phyloP scores from a whole-genome alignment of 257 asterid genomes.

The Nyctanthes arbortristis region DNA sequence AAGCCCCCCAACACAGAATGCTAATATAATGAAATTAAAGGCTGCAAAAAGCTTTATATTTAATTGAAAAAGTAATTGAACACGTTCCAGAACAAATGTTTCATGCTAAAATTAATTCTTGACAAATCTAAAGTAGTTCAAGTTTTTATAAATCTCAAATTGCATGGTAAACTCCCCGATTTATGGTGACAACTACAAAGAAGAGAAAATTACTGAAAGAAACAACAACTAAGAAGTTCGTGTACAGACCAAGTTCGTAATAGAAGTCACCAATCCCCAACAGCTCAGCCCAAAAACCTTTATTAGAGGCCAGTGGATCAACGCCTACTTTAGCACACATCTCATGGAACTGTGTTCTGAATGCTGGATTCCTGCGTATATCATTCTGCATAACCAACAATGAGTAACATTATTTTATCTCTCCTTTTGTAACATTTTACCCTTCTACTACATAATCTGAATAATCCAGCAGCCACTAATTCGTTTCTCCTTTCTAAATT shows the following conservation, averaged over 20 bases:
- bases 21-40: background rate
- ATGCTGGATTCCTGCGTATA: constrained; percentile 93
- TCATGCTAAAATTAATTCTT: background rate
- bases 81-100: background rate
- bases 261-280: constrained; percentile 97
- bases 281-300: constrained; percentile 99
- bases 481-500: background rate
- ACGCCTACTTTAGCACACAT: constrained; percentile 99
- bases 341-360: constrained; percentile 96
- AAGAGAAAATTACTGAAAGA: background rate
- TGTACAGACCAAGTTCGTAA: constrained; percentile 89
- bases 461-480: background rate
- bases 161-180: background rate
- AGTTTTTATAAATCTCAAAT: background rate
- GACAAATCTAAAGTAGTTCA: background rate
- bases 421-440: background rate
- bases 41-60: background rate
- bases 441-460: background rate
- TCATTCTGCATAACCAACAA: constrained; percentile 66
- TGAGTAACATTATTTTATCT: background rate
- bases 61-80: background rate
- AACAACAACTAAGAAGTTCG: constrained; percentile 14
- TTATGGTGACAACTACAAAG: background rate
- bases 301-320: constrained; percentile 97
- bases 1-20: background rate